phyloP scores from a whole-genome alignment of 805 yeast species.

The Candida parachauliodes region DNA sequence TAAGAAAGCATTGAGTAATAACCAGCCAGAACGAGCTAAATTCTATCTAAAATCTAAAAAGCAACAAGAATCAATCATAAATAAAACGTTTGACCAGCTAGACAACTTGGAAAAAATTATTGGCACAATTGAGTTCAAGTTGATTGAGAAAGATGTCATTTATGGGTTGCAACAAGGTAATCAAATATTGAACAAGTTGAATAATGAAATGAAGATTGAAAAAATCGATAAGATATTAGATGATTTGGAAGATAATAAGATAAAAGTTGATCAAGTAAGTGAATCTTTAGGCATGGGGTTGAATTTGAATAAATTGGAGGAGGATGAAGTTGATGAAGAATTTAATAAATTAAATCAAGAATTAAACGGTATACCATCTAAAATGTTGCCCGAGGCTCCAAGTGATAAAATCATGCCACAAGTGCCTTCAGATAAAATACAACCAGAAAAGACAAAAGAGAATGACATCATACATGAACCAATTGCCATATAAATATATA shows the following conservation, averaged over 20 bases:
- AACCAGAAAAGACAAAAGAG: constrained; percentile 14
- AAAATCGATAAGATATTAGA: constrained; percentile 81
- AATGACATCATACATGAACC: constrained; percentile 16
- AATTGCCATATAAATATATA: constrained; percentile 12
- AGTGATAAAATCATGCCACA: constrained; percentile 21
- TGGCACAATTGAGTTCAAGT: constrained; percentile 79
- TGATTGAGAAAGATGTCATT: constrained; percentile 81
- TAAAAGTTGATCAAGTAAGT: constrained; percentile 72
- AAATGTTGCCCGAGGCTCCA: constrained; percentile 17
- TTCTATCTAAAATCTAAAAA: constrained; percentile 72
- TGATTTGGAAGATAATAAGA: constrained; percentile 75
- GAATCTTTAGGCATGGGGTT: constrained; percentile 45
- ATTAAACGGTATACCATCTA: constrained; percentile 17
- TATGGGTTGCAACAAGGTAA: constrained; percentile 82
- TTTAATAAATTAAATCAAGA: constrained; percentile 49
- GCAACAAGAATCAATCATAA: constrained; percentile 72
- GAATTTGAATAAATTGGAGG: constrained; percentile 43
- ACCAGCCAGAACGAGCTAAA: constrained; percentile 59
- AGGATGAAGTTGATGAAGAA: constrained; percentile 66
- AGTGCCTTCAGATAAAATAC: constrained; percentile 19
- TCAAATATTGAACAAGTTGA: constrained; percentile 66
- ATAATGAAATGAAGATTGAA: constrained; percentile 72
- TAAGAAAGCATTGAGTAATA: constrained; percentile 46
- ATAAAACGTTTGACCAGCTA: constrained; percentile 72
- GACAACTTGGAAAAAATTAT: constrained; percentile 77